These are phyloP conservation scores for Candida quercuum DNA, from an alignment of 805 yeast species.

Conservation along the genomic window DNA sequence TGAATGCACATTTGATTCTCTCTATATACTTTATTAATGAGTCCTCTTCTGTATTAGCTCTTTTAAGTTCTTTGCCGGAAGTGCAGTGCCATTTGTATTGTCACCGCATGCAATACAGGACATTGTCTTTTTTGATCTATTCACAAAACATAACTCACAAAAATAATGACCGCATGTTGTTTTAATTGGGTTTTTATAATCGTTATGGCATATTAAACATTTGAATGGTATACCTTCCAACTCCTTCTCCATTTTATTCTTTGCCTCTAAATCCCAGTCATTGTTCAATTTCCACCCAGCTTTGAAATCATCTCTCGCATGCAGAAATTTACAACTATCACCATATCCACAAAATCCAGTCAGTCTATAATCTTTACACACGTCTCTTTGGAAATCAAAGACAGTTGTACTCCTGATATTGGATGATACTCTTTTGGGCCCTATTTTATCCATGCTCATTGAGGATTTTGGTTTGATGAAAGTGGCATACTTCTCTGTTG, in stretches of 20 bases:
- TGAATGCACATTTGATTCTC: background rate
- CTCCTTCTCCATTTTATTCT: conserved; percentile 19
- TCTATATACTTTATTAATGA: background rate
- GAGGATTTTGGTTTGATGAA: conserved; percentile 18
- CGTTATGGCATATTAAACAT: conserved; percentile 55
- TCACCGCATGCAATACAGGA: conserved; percentile 53
- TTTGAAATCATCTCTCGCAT: conserved; percentile 79
- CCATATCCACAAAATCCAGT: conserved; percentile 98
- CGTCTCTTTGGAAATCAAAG: conserved; percentile 86
- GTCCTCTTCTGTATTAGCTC: conserved; percentile 13
- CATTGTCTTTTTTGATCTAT: conserved; percentile 35
- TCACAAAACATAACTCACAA: conserved; percentile 57
- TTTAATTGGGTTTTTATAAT: conserved; percentile 49
- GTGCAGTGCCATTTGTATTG: conserved; percentile 56
- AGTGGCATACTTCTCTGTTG: conserved; percentile 16
- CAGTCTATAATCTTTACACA: conserved; percentile 85
- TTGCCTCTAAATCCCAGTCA: conserved; percentile 56
- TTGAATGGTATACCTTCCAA: conserved; percentile 44
- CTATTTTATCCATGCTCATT: conserved; percentile 23
- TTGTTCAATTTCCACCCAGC: conserved; percentile 60
- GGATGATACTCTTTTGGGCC: conserved; percentile 35
- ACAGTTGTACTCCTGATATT: conserved; percentile 61
- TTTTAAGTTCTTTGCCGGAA: conserved; percentile 41
- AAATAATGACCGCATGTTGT: conserved; percentile 61
- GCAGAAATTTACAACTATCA: conserved; percentile 92